phyloP scores from a whole-genome alignment of 2,329 filamentous ascomycete species.

The Ascochyta koolunga region DNA sequence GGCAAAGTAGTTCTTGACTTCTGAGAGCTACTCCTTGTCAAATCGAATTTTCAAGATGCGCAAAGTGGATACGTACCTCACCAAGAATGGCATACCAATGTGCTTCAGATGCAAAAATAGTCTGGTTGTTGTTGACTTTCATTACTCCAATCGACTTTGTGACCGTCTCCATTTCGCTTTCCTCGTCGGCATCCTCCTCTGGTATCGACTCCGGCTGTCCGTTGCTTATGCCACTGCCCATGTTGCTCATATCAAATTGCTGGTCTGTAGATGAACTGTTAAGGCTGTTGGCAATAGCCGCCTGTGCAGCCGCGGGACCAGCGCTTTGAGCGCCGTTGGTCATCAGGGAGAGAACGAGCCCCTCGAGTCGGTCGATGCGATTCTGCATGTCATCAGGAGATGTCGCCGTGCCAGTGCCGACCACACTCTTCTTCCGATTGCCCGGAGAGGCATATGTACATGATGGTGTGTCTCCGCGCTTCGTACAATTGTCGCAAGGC shows the following conservation, averaged over 20 bases:
- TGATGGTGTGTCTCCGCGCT: conserved; percentile 78
- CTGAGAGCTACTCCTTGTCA: conserved; percentile 67
- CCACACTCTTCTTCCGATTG: conserved; percentile 72
- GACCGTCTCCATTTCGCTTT: conserved; percentile 67
- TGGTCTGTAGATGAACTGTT: conserved; percentile 49
- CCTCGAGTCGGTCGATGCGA: conserved; percentile 92
- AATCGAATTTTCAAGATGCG: background rate
- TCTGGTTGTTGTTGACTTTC: conserved; percentile 58
- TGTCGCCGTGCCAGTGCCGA: conserved; percentile 62
- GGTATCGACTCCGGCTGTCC: conserved; percentile 61
- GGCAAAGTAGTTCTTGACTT: conserved; percentile 90
- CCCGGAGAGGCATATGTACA: conserved; percentile 79
- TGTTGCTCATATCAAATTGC: conserved; percentile 59
- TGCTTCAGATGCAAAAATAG: conserved; percentile 57
- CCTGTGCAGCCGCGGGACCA: conserved; percentile 64
- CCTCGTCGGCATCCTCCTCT: conserved; percentile 60
- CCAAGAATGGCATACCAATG: conserved; percentile 61
- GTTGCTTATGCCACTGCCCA: conserved; percentile 61
- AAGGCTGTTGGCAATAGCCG: conserved; percentile 59
- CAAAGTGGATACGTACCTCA: conserved; percentile 46
- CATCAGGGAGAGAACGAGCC: conserved; percentile 91
- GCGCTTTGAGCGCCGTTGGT: conserved; percentile 76
- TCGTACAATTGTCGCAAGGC: conserved; percentile 93
- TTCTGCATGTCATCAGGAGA: conserved; percentile 97
- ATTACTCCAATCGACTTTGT: conserved; percentile 59